Base-by-base conservation (phyloP, 257 asterid genomes). In the Ehretia macrophylla region DNA sequence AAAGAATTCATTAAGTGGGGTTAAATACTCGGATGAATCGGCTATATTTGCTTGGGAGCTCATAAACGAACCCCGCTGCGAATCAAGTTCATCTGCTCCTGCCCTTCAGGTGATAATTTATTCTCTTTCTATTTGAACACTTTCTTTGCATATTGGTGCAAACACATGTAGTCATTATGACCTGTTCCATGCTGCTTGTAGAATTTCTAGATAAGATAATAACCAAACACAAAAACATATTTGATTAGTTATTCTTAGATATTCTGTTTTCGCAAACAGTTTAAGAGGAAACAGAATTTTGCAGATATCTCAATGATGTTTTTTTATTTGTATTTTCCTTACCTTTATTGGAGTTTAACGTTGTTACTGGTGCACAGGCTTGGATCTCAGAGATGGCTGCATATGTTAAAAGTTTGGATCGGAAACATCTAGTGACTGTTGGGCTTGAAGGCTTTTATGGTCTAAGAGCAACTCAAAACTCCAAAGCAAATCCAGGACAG, bases 11-110 rank as follows among this genome's bases (percentile, higher is more conserved):
- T 58, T 61, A 11, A 78, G 73, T 18, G 87, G 85, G 45, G 62
- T 78, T 16, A 68, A 55, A 51, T 81, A 81, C 66, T 70, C 70
- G 0, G 85, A 78, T 23, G 87, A 78, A 62, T 83, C 87, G 0
- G 68, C 83, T 23, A 73, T 81, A 68, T 78, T 82, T 69, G 88
- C 85, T 0, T 82, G 88, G 88, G 88, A 78, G 72, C 82, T 82
- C 58, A 82, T 82, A 67, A 82, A 82, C 8, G 88, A 82, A 67
- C 88, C 88, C 49, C 69, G 83, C 12, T 82, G 88, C 58, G 77
- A 75, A 60, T 73, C 83, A 35, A 38, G 63, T 66, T 66, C 81
- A 44, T 75, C 77, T 48, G 79, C 77, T 59, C 56, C 77, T 58
- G 73, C 71, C 68, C 84, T 78, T 32, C 88, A 81, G 84, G 87